Conservation (phyloP, 164 flowering plant genomes). For the Chimonanthus salicifolius region DNA sequence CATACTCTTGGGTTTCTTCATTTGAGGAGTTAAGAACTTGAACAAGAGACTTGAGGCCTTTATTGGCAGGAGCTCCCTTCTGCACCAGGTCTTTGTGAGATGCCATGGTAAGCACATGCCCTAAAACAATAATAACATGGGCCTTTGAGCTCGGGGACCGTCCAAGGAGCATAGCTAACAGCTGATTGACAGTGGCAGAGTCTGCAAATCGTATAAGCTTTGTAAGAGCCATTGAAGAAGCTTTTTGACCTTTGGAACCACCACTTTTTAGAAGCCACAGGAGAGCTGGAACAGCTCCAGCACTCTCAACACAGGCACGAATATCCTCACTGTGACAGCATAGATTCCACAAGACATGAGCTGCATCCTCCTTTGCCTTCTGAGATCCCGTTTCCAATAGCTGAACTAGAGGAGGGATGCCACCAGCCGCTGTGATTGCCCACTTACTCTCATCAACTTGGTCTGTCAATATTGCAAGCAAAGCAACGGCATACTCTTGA, state of each 20-base stretch:
- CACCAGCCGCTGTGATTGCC: conserved; percentile 99
- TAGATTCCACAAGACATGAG: conserved; percentile 63
- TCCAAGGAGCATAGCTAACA: conserved; percentile 74
- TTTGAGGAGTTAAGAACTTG: conserved; percentile 71
- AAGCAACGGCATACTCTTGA: conserved; percentile 74
- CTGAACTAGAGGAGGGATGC: conserved; percentile 90
- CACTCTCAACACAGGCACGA: conserved; percentile 90
- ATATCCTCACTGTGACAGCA: conserved; percentile 91
- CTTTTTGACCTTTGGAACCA: conserved; percentile 71
- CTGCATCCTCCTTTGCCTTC: conserved; percentile 75
- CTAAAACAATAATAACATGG: conserved; percentile 60
- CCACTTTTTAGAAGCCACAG: conserved; percentile 81
- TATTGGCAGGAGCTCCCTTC: conserved; percentile 68
- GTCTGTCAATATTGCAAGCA: conserved; percentile 67
- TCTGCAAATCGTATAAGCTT: conserved; percentile 73
- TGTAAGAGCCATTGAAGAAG: conserved; percentile 64
- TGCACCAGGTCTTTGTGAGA: conserved; percentile 58
- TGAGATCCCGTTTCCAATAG: conserved; percentile 71
- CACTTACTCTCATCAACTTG: conserved; percentile 92
- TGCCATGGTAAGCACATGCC: conserved; percentile 77
- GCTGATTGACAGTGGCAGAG: conserved; percentile 73
- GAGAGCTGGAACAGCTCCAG: conserved; percentile 72
- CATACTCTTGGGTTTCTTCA: conserved; percentile 77
- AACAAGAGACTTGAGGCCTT: conserved; percentile 71
- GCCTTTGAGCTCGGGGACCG: conserved; percentile 61